Base-by-base conservation (phyloP, 2,329 filamentous ascomycete species). In the Polychaeton citri region DNA sequence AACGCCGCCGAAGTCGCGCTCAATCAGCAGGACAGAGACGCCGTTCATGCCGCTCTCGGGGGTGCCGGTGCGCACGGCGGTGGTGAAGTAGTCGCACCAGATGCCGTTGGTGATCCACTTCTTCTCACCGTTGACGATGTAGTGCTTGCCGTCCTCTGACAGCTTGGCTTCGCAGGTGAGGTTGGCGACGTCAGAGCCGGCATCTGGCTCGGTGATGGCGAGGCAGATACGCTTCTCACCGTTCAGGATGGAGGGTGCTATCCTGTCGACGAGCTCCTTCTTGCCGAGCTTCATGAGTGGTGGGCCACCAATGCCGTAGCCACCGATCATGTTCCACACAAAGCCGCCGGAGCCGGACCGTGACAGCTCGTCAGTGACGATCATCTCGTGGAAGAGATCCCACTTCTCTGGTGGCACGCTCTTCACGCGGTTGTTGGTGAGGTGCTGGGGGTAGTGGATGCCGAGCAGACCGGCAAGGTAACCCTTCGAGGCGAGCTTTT, bases 61-160 rank as follows among this genome's bases (percentile, higher is more conserved):
- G 21, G 77, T 80, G 44, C 81, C 86, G 5, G 90, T 98, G 41
- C 90, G 80, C 26, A 98, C 90, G 18, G 88, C 90, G 10, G 84
- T 92, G 37, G 90, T 96, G 69, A 96, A 96, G 68, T 96, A 98
- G 61, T 98, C 90, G 43, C 71, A 75, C 85, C 86, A 95, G 38
- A 45, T 44, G 54, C 90, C 90, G 64, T 98, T 98, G 53, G 88
- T 96, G 62, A 96, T 96, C 88, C 90, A 96, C 68, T 98, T 98
- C 81, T 98, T 96, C 75, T 95, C 88, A 37, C 90, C 90, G 55
- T 96, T 98, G 63, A 98, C 90, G 49, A 96, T 96, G 64, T 92
- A 98, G 66, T 96, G 85, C 70, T 96, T 96, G 54, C 90, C 90
- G 52, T 98, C 90, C 50, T 90, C 82, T 44, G 74, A 83, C 39